Base-by-base conservation (phyloP, 2,329 filamentous ascomycete species). In the Colletotrichum incanum region DNA sequence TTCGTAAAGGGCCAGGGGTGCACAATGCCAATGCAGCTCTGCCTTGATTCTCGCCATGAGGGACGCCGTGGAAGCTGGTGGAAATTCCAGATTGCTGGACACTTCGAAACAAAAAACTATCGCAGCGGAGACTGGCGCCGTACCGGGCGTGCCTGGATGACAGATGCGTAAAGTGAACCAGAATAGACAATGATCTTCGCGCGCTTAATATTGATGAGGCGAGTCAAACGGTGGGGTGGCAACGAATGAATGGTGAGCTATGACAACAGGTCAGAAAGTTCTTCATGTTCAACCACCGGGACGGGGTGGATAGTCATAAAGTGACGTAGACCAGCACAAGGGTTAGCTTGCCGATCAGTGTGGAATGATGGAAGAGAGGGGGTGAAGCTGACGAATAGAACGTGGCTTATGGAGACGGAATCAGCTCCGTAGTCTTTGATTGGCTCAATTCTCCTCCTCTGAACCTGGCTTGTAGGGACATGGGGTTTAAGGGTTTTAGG, bases 251-350 rank as follows among this genome's bases (percentile, higher is more conserved):
- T 4, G 26, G 12, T 14, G 18, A 20, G 5, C 43, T 34, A 34
- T 34, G 52, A 47, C 41, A 59, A 11, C 26, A 16, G 11, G 54
- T 63, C 60, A 41, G 31, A 16, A 26, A 28, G 26, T 8, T 5
- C 11, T 39, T 26, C 54, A 3, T 37, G 43, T 28, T 28, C 34
- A 12, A 45, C 28, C 8, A 56, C n/a, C 5, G 7, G 41, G 16
- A 26, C 12, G 58, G 18, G 3, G 37, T 31, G 34, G 20, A 26
- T 23, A 55, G 49, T 50, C 64, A 62, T 43, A 47, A 45, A 28
- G 28, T 71, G 58, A 59, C 58, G 65, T 68, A 18, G 23, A 39
- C 26, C 20, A 26, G 34, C 47, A 37, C 50, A 62, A 66, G 65
- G 68, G 64, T 39, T 37, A 26, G 43, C 39, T 43, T 58, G 68